Evolutionary conservation across 2,329 filamentous ascomycete genomes (phyloP).

Genomic region (Knoxdaviesia proteae): DNA sequence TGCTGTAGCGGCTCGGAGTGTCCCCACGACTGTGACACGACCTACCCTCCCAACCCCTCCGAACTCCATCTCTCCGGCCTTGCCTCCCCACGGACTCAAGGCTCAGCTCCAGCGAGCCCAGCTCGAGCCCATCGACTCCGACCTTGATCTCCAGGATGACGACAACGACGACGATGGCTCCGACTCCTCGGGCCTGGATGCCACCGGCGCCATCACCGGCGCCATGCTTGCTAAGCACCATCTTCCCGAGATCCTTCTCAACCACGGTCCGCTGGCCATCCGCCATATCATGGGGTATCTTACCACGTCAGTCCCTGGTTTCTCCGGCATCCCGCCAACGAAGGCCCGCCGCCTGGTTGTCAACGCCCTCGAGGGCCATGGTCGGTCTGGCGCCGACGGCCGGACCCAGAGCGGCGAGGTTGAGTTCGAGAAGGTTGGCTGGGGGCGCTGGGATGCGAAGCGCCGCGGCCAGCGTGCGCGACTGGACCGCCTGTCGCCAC

Average conservation of each 20-base stretch:
- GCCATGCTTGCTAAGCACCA: constrained; percentile 73
- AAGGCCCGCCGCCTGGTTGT: constrained; percentile 85
- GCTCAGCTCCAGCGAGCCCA: constrained; percentile 39
- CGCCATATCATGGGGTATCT: constrained; percentile 89
- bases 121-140: constrained; percentile 56
- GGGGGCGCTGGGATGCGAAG: constrained; percentile 87
- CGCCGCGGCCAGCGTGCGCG: constrained; percentile 41
- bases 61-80: constrained; percentile 78
- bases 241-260: constrained; percentile 73
- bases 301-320: constrained; percentile 81
- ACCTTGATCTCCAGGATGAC: constrained; percentile 62
- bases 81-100: constrained; percentile 64
- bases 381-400: constrained; percentile 26
- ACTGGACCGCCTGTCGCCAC: constrained; percentile 15
- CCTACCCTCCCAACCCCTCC: constrained; percentile 69
- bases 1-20: constrained; percentile 48
- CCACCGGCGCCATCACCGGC: constrained; percentile 65
- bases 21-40: constrained; percentile 37
- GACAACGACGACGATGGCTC: constrained; percentile 13
- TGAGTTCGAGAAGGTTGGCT: constrained; percentile 86
- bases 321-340: constrained; percentile 67
- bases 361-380: constrained; percentile 69
- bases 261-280: constrained; percentile 80
- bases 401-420: constrained; percentile 49
- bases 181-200: constrained; percentile 38